These are phyloP conservation scores for Cryptosporidium sp. DNA, from an alignment of 169 alveolate species.

Conservation along the genomic window DNA sequence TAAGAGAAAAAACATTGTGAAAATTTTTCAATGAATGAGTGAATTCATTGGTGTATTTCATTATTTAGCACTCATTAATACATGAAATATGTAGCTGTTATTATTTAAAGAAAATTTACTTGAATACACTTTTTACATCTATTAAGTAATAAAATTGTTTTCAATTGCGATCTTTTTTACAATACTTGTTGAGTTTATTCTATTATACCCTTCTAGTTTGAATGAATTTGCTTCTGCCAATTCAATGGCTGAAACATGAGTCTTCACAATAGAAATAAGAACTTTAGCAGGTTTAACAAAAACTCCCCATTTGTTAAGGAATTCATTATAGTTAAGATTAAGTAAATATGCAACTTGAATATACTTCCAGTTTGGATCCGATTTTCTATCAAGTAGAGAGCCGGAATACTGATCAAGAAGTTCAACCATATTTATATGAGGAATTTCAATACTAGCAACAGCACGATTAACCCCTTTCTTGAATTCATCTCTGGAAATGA, in stretches of 20 bases:
- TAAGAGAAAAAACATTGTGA: not conserved
- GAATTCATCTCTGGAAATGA: conserved; percentile 16
- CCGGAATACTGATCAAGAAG: conserved; percentile 23
- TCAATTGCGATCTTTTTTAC: conserved; percentile 29
- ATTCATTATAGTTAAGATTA: conserved; percentile 35
- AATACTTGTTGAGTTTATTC: conserved; percentile 36
- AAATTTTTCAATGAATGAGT: too few species aligned
- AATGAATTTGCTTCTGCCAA: conserved; percentile 33
- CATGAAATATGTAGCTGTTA: too few species aligned
- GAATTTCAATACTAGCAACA: conserved; percentile 18
- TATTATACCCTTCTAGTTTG: conserved; percentile 30
- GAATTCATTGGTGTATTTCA: too few species aligned
- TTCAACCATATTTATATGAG: conserved; percentile 7
- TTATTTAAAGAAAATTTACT: too few species aligned
- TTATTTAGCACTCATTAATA: too few species aligned
- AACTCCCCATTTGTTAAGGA: conserved; percentile 32
- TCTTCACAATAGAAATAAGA: conserved; percentile 3
- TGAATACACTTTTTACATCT: not conserved
- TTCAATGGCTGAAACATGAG: conserved; percentile 10
- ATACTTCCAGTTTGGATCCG: conserved; percentile 39
- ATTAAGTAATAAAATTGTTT: conserved; percentile 30
- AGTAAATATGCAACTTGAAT: conserved; percentile 26
- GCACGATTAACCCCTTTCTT: conserved; percentile 25
- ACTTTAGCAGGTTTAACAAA: conserved; percentile 36
- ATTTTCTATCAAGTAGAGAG: conserved; percentile 39